These are phyloP conservation scores for Podospora australis DNA, from an alignment of 495 filamentous ascomycete genomes.

Conservation along the genomic window DNA sequence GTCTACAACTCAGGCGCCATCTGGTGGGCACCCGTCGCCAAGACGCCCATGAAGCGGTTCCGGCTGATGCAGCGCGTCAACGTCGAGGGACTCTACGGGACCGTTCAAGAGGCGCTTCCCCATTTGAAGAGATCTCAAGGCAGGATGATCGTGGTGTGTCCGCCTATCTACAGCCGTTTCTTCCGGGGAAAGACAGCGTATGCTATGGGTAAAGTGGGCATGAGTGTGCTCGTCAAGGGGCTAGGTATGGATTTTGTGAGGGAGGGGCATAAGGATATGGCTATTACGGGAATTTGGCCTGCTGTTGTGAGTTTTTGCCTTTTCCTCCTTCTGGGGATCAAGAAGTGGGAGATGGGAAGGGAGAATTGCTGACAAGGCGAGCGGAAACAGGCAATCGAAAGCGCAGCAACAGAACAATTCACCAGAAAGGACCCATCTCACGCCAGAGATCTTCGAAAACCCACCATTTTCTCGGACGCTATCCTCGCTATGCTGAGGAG, in stretches of 20 bases:
- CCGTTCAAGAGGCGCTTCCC: slow-evolving; percentile 60
- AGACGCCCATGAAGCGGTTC: slow-evolving; percentile 72
- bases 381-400: slow-evolving; percentile 57
- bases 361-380: background rate
- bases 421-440: slow-evolving; percentile 32
- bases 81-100: slow-evolving; percentile 64
- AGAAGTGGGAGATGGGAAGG: background rate
- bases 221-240: slow-evolving; percentile 76
- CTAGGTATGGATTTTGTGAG: slow-evolving; percentile 76
- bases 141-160: slow-evolving; percentile 71
- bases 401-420: slow-evolving; percentile 58
- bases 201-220: slow-evolving; percentile 79
- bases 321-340: background rate
- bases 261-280: slow-evolving; percentile 58
- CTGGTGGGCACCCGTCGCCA: slow-evolving; percentile 72
- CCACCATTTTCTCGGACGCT: slow-evolving; percentile 74
- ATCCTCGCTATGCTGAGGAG: slow-evolving; percentile 67
- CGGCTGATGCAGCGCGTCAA: slow-evolving; percentile 80
- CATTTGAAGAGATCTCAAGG: slow-evolving; percentile 42
- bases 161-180: slow-evolving; percentile 80
- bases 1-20: slow-evolving; percentile 85
- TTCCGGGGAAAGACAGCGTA: slow-evolving; percentile 84
- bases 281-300: slow-evolving; percentile 78
- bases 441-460: slow-evolving; percentile 54
- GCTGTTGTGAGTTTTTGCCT: slow-evolving; percentile 51